Conservation (phyloP, 768 basidiomycete genomes). For the Omphalotus guepiniiformis region DNA sequence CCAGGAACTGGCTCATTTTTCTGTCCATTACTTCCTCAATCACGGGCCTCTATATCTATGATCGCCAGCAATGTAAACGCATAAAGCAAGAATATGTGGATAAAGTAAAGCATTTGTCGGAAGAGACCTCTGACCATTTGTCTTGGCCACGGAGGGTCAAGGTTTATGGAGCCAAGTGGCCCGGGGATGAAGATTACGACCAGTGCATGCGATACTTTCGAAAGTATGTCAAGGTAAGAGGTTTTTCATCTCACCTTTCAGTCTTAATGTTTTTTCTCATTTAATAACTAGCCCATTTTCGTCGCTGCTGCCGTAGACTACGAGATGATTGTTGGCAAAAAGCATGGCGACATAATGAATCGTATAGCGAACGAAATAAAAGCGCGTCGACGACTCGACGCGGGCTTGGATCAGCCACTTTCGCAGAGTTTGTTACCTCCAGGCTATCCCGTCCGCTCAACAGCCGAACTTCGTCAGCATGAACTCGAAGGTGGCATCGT, state of each 20-base stretch:
- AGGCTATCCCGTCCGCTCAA: slow-evolving; percentile 38
- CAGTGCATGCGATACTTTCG: slow-evolving; percentile 85
- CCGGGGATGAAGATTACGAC: slow-evolving; percentile 91
- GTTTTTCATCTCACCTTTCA: slow-evolving; percentile 15
- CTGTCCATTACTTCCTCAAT: slow-evolving; percentile 69
- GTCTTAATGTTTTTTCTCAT: slow-evolving; percentile 6
- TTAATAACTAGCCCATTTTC: slow-evolving; percentile 71
- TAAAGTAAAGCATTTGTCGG: slow-evolving; percentile 73
- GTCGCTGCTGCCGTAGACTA: slow-evolving; percentile 95
- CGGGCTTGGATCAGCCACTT: slow-evolving; percentile 57
- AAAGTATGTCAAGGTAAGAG: slow-evolving; percentile 91
- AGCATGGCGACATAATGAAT: slow-evolving; percentile 81
- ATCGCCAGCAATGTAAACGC: slow-evolving; percentile 73
- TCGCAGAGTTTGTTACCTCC: slow-evolving; percentile 43
- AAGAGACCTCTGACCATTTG: slow-evolving; percentile 53
- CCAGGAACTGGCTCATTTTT: slow-evolving; percentile 94
- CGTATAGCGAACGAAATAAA: slow-evolving; percentile 72
- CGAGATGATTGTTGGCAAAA: slow-evolving; percentile 72
- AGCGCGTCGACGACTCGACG: slow-evolving; percentile 58
- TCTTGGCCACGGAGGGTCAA: slow-evolving; percentile 74
- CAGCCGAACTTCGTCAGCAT: slow-evolving; percentile 46
- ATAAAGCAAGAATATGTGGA: slow-evolving; percentile 78
- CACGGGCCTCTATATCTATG: slow-evolving; percentile 76
- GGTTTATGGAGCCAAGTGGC: slow-evolving; percentile 89
- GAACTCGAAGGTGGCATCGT: slow-evolving; percentile 82